phyloP scores from a whole-genome alignment of 164 flowering plant species.

The Euptelea pleiosperma region DNA sequence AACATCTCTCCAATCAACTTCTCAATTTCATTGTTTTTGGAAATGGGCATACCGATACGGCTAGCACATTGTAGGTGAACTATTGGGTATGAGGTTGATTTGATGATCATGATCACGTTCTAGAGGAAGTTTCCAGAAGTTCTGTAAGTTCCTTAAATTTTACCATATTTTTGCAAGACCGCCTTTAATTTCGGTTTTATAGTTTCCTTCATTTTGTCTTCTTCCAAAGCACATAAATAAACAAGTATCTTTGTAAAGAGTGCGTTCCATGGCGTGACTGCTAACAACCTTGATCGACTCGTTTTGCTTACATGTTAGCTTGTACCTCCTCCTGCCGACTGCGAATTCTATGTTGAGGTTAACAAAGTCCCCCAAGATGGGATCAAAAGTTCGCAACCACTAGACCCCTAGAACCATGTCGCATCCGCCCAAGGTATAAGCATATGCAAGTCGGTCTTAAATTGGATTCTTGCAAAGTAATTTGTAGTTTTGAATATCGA shows the following conservation, averaged over 20 bases:
- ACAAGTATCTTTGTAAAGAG: neutral
- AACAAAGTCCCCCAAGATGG: too few species aligned
- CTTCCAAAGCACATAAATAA: neutral
- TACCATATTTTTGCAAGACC: too few species aligned
- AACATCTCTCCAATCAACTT: neutral
- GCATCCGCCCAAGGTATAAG: too few species aligned
- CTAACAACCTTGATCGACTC: too few species aligned
- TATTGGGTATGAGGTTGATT: neutral
- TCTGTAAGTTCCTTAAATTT: neutral
- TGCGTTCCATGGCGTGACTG: neutral
- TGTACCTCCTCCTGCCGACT: neutral
- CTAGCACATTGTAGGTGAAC: neutral
- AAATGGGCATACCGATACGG: too few species aligned
- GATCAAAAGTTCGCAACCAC: too few species aligned
- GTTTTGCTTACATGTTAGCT: neutral
- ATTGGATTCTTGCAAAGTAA: too few species aligned
- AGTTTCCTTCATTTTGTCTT: neutral
- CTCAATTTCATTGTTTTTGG: neutral
- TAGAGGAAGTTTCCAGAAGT: neutral
- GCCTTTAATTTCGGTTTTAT: neutral
- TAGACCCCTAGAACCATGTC: neutral
- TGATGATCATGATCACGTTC: neutral
- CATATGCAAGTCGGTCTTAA: too few species aligned
- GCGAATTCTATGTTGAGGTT: too few species aligned
- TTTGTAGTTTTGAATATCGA: too few species aligned